Evolutionary conservation across 2,329 filamentous ascomycete genomes (phyloP).

Genomic region (Zymoseptoria pseudotritici): DNA sequence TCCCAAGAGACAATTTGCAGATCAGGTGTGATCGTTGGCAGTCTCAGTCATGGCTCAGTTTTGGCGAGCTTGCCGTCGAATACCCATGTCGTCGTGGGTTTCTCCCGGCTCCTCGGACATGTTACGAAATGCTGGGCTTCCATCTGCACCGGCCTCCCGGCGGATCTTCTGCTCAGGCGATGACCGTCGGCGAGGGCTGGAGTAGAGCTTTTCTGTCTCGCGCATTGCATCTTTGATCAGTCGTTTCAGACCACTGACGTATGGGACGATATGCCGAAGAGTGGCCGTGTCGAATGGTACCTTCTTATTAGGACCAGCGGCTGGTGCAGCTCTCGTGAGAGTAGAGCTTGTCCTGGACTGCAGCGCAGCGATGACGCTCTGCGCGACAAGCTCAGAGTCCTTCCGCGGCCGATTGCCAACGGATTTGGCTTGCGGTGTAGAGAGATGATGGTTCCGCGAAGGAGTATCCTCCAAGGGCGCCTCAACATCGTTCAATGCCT

Average conservation of each 20-base stretch:
- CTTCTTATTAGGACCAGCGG: conserved; percentile 39
- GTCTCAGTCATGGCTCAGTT: not conserved
- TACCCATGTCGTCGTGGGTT: conserved; percentile 11
- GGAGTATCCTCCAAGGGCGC: not conserved
- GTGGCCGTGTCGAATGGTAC: conserved; percentile 61
- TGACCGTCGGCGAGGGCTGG: conserved; percentile 32
- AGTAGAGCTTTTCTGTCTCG: conserved; percentile 42
- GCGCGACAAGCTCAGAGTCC: conserved; percentile 52
- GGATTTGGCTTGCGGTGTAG: conserved; percentile 13
- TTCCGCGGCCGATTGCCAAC: conserved; percentile 43
- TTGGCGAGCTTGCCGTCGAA: conserved; percentile 17
- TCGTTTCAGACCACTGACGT: conserved; percentile 41
- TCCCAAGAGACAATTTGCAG: conserved; percentile 10
- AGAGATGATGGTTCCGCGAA: conserved; percentile 16
- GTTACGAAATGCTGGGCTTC: conserved; percentile 30
- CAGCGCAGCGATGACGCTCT: conserved; percentile 54
- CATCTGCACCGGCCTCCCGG: conserved; percentile 4
- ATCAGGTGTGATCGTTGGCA: conserved; percentile 1
- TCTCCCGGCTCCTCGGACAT: conserved; percentile 25
- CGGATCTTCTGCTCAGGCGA: conserved; percentile 2
- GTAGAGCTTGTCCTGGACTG: conserved; percentile 33
- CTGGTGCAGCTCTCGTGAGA: conserved; percentile 19
- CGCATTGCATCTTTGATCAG: conserved; percentile 42
- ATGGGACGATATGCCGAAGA: conserved; percentile 53
- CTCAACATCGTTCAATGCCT: not conserved